phyloP scores from a whole-genome alignment of 306 rosid species.

The Rosa persica region DNA sequence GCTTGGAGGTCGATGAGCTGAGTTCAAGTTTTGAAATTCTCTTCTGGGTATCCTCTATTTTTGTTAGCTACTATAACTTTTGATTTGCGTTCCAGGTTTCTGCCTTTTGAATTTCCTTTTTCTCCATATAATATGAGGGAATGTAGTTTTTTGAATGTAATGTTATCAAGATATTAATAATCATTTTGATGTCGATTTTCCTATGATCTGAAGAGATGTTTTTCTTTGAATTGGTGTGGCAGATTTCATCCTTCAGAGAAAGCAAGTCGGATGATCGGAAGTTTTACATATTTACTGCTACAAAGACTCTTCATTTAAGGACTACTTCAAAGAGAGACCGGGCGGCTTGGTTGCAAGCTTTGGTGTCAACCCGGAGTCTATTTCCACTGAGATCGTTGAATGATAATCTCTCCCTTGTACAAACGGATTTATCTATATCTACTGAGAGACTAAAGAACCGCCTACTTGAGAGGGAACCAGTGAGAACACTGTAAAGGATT shows the following conservation, averaged over 20 bases:
- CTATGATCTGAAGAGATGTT: conserved; percentile 7
- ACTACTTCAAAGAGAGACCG: conserved; percentile 82
- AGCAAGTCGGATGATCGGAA: conserved; percentile 91
- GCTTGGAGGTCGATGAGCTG: neutral
- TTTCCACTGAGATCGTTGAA: conserved; percentile 50
- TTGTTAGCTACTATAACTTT: neutral
- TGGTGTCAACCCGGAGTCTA: conserved; percentile 66
- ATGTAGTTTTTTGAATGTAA: neutral
- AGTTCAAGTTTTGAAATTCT: neutral
- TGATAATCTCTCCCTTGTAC: conserved; percentile 51
- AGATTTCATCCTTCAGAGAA: conserved; percentile 86
- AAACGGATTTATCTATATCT: conserved; percentile 63
- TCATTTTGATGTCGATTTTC: neutral
- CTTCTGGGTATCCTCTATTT: neutral
- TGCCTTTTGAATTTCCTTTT: neutral
- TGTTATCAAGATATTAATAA: neutral
- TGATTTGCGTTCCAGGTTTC: neutral
- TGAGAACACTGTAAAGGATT: conserved; percentile 66
- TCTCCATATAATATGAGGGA: neutral
- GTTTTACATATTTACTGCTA: conserved; percentile 84
- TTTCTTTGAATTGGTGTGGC: conserved; percentile 11
- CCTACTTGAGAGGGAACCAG: conserved; percentile 70
- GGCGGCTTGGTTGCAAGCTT: conserved; percentile 86
- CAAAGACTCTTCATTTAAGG: conserved; percentile 94
- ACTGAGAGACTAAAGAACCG: conserved; percentile 72